Conservation (phyloP, 306 rosid genomes). For the Malus fusca region DNA sequence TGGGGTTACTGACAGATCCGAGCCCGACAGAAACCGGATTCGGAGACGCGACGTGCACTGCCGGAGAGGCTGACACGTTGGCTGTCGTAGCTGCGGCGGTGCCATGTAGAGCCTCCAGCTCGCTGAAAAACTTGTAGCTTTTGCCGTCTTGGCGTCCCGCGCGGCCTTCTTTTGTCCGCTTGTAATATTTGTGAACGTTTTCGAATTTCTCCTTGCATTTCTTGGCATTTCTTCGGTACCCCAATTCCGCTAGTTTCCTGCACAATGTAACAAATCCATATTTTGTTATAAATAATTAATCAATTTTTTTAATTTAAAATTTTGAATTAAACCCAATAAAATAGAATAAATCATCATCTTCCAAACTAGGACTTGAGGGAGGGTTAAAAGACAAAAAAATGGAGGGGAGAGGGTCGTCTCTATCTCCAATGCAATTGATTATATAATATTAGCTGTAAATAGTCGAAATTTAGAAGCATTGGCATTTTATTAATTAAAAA, state of each 20-base stretch:
- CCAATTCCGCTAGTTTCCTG: conserved; percentile 42
- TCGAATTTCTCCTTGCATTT: conserved; percentile 54
- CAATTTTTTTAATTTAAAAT: neutral
- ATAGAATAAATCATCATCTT: neutral
- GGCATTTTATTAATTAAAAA: neutral
- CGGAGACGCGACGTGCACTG: neutral
- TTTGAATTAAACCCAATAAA: neutral
- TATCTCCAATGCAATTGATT: neutral
- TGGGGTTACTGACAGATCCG: conserved; percentile 15
- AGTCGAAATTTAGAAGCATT: neutral
- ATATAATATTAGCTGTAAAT: neutral
- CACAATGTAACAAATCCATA: neutral
- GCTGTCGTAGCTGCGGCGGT: neutral
- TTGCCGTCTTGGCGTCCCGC: conserved; percentile 52
- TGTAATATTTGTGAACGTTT: conserved; percentile 42
- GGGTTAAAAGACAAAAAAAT: neutral
- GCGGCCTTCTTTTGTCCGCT: conserved; percentile 43
- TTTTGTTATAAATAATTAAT: neutral
- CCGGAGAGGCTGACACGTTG: conserved; percentile 4
- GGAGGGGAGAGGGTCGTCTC: neutral
- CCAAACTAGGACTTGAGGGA: neutral
- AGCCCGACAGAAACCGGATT: neutral
- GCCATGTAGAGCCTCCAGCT: conserved; percentile 45
- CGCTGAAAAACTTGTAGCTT: conserved; percentile 37
- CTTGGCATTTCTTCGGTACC: conserved; percentile 31